A percentile compares a stretch with the other conserved stretches of the same genome.
phyloP scores from a whole-genome alignment of 1,284 basidiomycete genomes.

The Mrakiaceae sp. region DNA sequence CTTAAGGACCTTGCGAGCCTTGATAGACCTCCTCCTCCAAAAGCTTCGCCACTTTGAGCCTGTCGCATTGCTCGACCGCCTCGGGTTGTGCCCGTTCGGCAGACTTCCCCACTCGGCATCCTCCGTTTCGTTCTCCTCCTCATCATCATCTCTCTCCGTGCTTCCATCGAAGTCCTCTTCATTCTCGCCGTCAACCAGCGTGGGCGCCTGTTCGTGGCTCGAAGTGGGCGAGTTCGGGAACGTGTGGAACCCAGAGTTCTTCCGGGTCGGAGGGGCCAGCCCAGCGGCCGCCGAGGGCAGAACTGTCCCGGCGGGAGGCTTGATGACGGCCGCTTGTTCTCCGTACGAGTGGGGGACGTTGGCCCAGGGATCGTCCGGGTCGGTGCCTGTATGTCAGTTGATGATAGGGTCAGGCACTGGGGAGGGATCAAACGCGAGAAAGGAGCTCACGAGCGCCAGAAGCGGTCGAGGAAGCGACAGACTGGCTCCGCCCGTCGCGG shows the following conservation, averaged over 20 bases:
- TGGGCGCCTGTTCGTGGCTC: conserved; percentile 19
- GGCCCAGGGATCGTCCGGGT: conserved; percentile 14
- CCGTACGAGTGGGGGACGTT: neutral
- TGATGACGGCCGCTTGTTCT: too few relatives aligned
- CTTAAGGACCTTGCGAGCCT: conserved; percentile 31
- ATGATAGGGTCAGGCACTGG: neutral
- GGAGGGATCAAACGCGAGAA: neutral
- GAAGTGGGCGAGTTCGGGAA: conserved; percentile 53
- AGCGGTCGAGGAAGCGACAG: neutral
- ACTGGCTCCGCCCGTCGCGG: too few relatives aligned
- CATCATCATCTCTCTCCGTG: conserved; percentile 22
- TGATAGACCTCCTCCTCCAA: conserved; percentile 26
- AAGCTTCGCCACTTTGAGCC: conserved; percentile 23
- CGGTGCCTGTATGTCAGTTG: neutral
- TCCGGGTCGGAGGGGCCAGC: neutral
- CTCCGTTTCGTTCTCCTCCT: conserved; percentile 31
- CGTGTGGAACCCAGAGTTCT: conserved; percentile 42
- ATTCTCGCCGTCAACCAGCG: too few relatives aligned
- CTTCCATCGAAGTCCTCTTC: neutral
- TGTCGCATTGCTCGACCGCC: conserved; percentile 28
- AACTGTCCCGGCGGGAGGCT: too few relatives aligned
- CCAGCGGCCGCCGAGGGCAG: neutral
- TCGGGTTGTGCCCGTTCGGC: conserved; percentile 8
- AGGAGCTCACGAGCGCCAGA: neutral
- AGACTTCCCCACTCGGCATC: conserved; percentile 29